Conservation (phyloP, 2,329 filamentous ascomycete species). For the Colletotrichum brevisporum region DNA sequence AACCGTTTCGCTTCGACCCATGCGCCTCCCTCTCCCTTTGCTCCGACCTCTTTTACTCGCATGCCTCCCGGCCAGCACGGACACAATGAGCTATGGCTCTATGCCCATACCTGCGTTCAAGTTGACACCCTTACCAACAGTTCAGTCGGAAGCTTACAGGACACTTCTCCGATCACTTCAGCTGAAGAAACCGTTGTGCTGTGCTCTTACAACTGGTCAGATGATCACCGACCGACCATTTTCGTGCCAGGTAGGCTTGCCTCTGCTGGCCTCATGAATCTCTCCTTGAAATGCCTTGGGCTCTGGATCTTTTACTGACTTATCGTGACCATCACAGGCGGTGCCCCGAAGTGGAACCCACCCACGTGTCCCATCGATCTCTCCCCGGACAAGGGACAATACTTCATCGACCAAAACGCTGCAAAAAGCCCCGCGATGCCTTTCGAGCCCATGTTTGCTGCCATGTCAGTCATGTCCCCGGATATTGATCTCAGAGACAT, state of each 20-base stretch:
- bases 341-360: background rate
- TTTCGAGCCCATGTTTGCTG: background rate
- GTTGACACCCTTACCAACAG: no score
- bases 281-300: no score
- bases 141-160: no score
- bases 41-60: no score
- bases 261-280: no score
- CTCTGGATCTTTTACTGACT: background rate
- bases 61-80: no score
- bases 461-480: conserved; percentile 3
- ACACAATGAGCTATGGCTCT: no score
- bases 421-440: background rate
- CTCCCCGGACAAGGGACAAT: background rate
- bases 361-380: background rate
- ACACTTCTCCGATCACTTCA: no score
- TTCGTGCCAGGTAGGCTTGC: background rate
- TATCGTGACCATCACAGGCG: background rate
- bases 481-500: background rate
- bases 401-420: background rate
- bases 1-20: no score
- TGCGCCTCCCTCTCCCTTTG: no score
- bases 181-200: background rate
- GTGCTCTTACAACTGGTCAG: background rate
- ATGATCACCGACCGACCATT: background rate
- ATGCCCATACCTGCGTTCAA: no score